A percentile compares a stretch with the other conserved stretches of the same genome.
These are phyloP conservation scores for Limnomonas spitsbergensis DNA, from an alignment of 139 green algal species.

Conservation along the genomic window DNA sequence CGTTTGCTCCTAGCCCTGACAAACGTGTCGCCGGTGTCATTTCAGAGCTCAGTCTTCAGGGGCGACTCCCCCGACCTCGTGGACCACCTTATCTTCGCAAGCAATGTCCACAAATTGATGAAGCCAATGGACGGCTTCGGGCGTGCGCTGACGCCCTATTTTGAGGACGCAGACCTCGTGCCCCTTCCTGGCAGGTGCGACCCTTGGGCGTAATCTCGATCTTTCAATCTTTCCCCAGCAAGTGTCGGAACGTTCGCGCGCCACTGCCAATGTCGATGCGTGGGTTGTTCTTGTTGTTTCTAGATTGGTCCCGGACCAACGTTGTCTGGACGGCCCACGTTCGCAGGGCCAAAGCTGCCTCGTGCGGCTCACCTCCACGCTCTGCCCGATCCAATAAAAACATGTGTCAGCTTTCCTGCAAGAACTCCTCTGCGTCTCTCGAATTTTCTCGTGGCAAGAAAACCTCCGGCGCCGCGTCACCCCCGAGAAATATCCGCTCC, in stretches of 20 bases:
- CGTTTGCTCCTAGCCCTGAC: too few species aligned
- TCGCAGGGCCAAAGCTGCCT: neutral
- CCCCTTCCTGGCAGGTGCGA: neutral
- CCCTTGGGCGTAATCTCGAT: too few species aligned
- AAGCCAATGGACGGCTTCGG: neutral
- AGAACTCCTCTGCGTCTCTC: neutral
- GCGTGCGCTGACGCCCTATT: neutral
- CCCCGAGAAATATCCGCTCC: neutral
- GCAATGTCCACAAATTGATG: neutral
- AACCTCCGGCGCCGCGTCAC: neutral
- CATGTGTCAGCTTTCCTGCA: neutral
- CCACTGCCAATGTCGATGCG: too few species aligned
- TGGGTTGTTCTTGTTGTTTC: neutral
- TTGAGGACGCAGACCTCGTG: neutral
- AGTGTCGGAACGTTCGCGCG: neutral
- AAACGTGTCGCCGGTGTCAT: too few species aligned
- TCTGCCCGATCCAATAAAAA: neutral
- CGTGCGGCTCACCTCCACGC: neutral
- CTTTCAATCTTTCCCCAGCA: neutral
- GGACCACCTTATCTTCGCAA: neutral
- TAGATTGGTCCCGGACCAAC: neutral
- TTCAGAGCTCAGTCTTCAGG: too few species aligned
- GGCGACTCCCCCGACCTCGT: neutral
- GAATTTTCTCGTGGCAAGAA: neutral
- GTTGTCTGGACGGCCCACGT: neutral